phyloP scores from a whole-genome alignment of 352 stramenopile species.

The Albugo laibachii region DNA sequence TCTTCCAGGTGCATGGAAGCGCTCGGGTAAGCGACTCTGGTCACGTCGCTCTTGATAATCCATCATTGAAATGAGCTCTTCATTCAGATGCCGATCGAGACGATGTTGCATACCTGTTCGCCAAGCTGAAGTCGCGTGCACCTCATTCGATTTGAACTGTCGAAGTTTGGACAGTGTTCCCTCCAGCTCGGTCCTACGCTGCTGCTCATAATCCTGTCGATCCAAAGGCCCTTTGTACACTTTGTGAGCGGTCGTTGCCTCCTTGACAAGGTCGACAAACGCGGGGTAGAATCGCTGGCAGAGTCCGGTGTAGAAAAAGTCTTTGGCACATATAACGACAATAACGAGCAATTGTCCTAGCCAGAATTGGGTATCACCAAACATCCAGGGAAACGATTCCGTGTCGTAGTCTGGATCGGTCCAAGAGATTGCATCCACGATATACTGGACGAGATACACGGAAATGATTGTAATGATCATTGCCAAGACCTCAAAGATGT shows the following conservation, averaged over 20 bases:
- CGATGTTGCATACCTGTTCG: too few relatives aligned
- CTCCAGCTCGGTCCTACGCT: background rate
- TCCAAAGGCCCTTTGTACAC: too few relatives aligned
- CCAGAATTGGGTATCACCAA: conserved; percentile 41
- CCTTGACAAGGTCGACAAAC: conserved; percentile 56
- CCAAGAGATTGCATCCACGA: conserved; percentile 46
- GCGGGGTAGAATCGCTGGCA: conserved; percentile 40
- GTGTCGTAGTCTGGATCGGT: conserved; percentile 30
- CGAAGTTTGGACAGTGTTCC: background rate
- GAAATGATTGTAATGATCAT: conserved; percentile 30
- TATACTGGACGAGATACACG: conserved; percentile 46
- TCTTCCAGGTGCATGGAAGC: conserved; percentile 17
- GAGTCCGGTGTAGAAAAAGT: conserved; percentile 47
- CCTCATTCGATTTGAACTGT: background rate
- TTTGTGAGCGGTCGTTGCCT: conserved; percentile 8
- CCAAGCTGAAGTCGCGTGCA: too few relatives aligned
- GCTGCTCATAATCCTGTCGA: too few relatives aligned
- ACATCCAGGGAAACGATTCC: conserved; percentile 65
- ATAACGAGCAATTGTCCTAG: conserved; percentile 43
- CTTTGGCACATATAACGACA: conserved; percentile 37
- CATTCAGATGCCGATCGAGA: conserved; percentile 19
- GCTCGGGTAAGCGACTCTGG: conserved; percentile 25
- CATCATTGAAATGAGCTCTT: conserved; percentile 47
- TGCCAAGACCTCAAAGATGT: conserved; percentile 28
- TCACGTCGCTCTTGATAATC: conserved; percentile 56